Base-by-base conservation (phyloP, 371 early-diverging fungal species). In the Globomyces sp. region DNA sequence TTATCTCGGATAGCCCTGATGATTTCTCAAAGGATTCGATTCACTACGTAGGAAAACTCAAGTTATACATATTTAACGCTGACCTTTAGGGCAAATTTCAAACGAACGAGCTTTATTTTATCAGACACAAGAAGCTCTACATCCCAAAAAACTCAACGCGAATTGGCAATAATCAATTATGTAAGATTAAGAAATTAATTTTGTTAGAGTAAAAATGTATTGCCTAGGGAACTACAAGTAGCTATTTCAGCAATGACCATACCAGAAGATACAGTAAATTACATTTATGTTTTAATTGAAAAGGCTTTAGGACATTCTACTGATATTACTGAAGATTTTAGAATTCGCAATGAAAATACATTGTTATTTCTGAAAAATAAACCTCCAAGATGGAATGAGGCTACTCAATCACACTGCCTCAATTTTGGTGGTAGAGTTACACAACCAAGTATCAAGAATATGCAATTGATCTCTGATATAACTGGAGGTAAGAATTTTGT, bases 401-500 rank as follows among this genome's bases (percentile, higher is more conserved):
- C 83, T 11, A 87, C 85, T 5, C 85, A 87, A 65, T 76, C 81
- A 1, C 87, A 87, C 67, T 83, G 85, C 58, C 72, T 90, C 13
- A 90, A 90, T 68, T 90, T 89, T 70, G 85, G 86, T 57, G 89
- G 89, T 39, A 66, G 89, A 37, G 89, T 89, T 8, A 88, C 87
- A 36, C 76, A 80, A 64, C 86, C 90, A 39, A 71, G 72, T 49
- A 85, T 88, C 57, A 87, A 88, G 71, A 90, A 90, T 67, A 87
- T 89, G 69, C 89, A 89, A 72, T 68, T 89, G 34, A 77, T 87
- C 40, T 50, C 63, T 10, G 72, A 73, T 4, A 66, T 69, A 4
- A 76, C 75, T 61, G 77, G 79, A 79, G 65, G 58, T 72, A 6
- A 34, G 4, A 68, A 52, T 57, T 48, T 72, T 63, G 67, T 77